Evolutionary conservation across 345 rosid genomes (phyloP).

Genomic region (Triadica sebifera): DNA sequence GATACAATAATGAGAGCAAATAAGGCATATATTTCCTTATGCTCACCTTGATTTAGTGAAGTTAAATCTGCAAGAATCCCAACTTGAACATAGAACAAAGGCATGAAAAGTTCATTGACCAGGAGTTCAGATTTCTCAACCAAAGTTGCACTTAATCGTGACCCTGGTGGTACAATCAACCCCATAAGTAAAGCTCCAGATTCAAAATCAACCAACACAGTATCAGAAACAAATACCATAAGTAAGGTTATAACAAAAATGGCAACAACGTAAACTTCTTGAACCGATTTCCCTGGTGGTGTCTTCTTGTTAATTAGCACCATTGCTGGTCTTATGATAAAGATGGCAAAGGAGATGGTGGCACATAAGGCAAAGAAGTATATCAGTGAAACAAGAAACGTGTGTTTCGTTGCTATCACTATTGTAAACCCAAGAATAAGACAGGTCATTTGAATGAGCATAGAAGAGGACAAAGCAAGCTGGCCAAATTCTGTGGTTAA

Average conservation of each 20-base stretch:
- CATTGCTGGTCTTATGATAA: slow-evolving; percentile 7
- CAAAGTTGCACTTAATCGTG: slow-evolving; percentile 30
- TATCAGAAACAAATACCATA: slow-evolving; percentile 10
- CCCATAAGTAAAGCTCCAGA: slow-evolving; percentile 25
- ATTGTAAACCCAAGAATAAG: neutral
- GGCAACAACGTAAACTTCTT: neutral
- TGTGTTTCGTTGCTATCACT: too few relatives aligned
- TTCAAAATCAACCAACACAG: neutral
- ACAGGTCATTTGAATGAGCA: slow-evolving; percentile 6
- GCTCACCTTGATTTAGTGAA: neutral
- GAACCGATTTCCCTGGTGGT: slow-evolving; percentile 26
- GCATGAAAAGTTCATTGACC: slow-evolving; percentile 26
- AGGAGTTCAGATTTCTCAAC: slow-evolving; percentile 26
- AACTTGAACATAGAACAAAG: slow-evolving; percentile 17
- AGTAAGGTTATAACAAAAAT: slow-evolving; percentile 12
- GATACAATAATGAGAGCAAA: neutral
- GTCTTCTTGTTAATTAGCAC: slow-evolving; percentile 8
- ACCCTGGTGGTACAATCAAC: slow-evolving; percentile 30
- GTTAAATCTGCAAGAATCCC: slow-evolving; percentile 12
- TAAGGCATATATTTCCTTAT: neutral
- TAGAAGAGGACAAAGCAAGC: slow-evolving; percentile 24
- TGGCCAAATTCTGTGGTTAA: slow-evolving; percentile 35
- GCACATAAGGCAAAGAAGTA: neutral
- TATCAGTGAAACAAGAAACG: neutral
- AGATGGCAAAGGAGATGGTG: neutral